These are phyloP conservation scores for Oryza rufipogon DNA, from an alignment of 176 grass and related monocot genomes.

Conservation along the genomic window DNA sequence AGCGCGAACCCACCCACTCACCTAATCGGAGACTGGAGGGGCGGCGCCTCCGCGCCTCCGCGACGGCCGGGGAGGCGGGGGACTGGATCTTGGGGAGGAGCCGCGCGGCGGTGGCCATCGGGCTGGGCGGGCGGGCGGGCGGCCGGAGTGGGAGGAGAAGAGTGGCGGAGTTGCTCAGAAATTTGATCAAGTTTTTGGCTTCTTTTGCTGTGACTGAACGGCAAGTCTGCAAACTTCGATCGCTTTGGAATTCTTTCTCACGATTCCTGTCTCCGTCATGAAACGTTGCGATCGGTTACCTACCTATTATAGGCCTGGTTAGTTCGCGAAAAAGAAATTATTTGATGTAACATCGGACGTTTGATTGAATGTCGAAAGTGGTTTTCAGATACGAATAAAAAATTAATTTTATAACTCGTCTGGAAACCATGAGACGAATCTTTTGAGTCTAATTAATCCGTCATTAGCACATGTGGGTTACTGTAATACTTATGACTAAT, in stretches of 20 bases:
- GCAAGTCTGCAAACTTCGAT: background rate
- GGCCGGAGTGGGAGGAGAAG: background rate
- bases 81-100: conserved; percentile 28
- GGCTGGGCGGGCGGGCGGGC: too few relatives aligned
- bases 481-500: too few relatives aligned
- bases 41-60: background rate
- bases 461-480: too few relatives aligned
- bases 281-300: background rate
- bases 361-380: rapidly evolving
- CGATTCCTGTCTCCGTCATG: background rate
- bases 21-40: conserved; percentile 8
- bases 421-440: too few relatives aligned
- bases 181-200: conserved; percentile 10
- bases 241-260: background rate
- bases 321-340: too few relatives aligned
- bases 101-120: conserved; percentile 27
- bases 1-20: background rate
- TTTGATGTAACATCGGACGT: too few relatives aligned
- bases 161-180: background rate
- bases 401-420: too few relatives aligned
- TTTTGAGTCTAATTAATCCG: too few relatives aligned
- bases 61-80: too few relatives aligned
- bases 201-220: background rate
- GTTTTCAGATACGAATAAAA: too few relatives aligned
- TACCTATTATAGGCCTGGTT: too few relatives aligned